phyloP scores from a whole-genome alignment of 2,329 filamentous ascomycete genomes.

The Trematosphaeria pertusa region DNA sequence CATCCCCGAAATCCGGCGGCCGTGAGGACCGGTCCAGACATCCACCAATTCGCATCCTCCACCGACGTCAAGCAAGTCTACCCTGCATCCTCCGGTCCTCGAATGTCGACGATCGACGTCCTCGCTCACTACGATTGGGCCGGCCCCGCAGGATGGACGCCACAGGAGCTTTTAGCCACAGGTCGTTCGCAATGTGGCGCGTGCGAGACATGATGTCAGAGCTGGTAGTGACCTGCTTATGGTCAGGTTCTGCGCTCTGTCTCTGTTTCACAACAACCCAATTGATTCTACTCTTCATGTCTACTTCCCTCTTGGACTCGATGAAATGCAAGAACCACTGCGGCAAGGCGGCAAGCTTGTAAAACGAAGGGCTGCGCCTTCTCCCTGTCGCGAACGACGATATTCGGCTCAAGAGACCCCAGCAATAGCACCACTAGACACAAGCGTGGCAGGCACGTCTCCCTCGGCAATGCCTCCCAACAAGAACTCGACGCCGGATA shows the following conservation, averaged over 20 bases:
- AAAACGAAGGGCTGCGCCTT: conserved; percentile 29
- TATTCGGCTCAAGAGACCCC: conserved; percentile 26
- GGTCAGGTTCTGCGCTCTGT: not conserved
- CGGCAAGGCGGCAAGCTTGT: conserved; percentile 38
- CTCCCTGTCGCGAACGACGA: conserved; percentile 28
- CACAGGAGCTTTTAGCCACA: not conserved
- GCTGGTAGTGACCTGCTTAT: not conserved
- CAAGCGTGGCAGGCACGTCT: conserved; percentile 4
- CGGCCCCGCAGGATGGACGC: no score
- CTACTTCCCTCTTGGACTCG: not conserved
- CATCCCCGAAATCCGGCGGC: not conserved
- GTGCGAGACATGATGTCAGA: not conserved
- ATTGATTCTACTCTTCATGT: not conserved
- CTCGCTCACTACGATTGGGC: no score
- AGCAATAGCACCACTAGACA: conserved; percentile 26
- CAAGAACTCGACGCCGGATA: conserved; percentile 29
- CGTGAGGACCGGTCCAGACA: not conserved
- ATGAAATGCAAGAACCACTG: conserved; percentile 9
- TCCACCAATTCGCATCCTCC: not conserved
- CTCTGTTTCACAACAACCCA: no score
- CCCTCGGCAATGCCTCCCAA: conserved; percentile 18
- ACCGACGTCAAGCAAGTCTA: not conserved
- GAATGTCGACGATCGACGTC: no score
- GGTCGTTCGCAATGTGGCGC: not conserved
- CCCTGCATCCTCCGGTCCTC: no score